A percentile compares a stretch with the other conserved stretches of the same genome.
These are phyloP conservation scores for Ochetophila trinervis DNA, from an alignment of 306 rosid genomes.

Conservation along the genomic window DNA sequence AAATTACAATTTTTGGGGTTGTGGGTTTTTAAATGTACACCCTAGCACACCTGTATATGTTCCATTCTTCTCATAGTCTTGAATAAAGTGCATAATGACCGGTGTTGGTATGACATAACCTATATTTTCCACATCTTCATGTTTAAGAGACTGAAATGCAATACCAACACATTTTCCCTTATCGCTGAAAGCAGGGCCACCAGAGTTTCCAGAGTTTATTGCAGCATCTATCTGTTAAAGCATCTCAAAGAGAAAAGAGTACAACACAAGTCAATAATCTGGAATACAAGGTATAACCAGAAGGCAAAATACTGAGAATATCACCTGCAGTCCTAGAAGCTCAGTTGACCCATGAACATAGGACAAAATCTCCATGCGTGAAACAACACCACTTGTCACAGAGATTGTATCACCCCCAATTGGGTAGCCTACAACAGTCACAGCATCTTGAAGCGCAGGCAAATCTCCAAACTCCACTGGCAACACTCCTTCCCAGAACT, in stretches of 20 bases:
- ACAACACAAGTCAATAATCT: slow-evolving; percentile 13
- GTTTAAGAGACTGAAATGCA: slow-evolving; percentile 82
- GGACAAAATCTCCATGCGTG: slow-evolving; percentile 74
- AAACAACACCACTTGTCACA: slow-evolving; percentile 84
- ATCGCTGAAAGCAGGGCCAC: slow-evolving; percentile 78
- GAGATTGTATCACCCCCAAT: slow-evolving; percentile 83
- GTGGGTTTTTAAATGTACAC: background rate
- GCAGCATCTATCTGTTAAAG: slow-evolving; percentile 71
- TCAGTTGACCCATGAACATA: slow-evolving; percentile 86
- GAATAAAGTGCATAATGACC: slow-evolving; percentile 74
- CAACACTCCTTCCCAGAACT: slow-evolving; percentile 79
- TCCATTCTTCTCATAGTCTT: slow-evolving; percentile 75
- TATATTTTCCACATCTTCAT: slow-evolving; percentile 73
- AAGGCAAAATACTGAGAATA: slow-evolving; percentile 13
- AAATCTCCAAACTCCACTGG: slow-evolving; percentile 72
- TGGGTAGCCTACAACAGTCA: slow-evolving; percentile 81
- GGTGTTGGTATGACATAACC: slow-evolving; percentile 85
- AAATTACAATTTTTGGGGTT: background rate
- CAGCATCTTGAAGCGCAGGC: slow-evolving; percentile 76
- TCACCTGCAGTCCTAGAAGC: slow-evolving; percentile 82
- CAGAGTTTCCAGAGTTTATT: slow-evolving; percentile 81
- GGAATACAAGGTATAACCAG: slow-evolving; percentile 1
- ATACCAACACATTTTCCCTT: slow-evolving; percentile 75
- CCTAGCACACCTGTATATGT: slow-evolving; percentile 57
- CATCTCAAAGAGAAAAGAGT: slow-evolving; percentile 8